Percentiles rank a stretch among this genome's conserved stretches.
Evolutionary conservation across 441 rosid species (phyloP).

Genomic region (Metrosideros polymorpha): DNA sequence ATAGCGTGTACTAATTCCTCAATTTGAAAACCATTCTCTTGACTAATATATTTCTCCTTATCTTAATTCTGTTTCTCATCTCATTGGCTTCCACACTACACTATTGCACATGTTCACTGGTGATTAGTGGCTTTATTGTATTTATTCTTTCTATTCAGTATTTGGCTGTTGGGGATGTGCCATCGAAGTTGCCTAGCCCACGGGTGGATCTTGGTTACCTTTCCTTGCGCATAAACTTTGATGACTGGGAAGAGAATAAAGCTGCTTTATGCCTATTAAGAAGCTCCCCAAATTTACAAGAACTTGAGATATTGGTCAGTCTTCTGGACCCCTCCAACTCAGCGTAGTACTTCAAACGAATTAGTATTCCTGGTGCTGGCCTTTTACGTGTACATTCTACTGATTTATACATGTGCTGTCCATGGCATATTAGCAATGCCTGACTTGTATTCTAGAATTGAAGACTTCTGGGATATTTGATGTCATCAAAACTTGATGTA

Average conservation of each 20-base stretch:
- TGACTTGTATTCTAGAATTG: not conserved
- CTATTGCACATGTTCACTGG: not conserved
- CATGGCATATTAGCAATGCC: not conserved
- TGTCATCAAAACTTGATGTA: conserved; percentile 7
- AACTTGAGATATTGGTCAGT: conserved; percentile 57
- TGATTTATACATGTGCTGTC: not conserved
- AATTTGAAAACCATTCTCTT: not conserved
- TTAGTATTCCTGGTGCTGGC: not conserved
- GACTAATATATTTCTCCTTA: not conserved
- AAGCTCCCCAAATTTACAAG: conserved; percentile 60
- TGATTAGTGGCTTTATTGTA: not conserved
- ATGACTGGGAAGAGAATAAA: conserved; percentile 43
- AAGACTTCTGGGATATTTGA: not conserved
- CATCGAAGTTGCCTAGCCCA: conserved; percentile 38
- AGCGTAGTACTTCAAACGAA: not conserved
- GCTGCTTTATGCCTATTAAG: conserved; percentile 55
- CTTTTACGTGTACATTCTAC: not conserved
- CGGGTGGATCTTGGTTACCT: conserved; percentile 57
- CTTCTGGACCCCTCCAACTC: not conserved
- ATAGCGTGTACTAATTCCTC: not conserved
- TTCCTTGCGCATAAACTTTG: conserved; percentile 55
- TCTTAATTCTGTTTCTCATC: not conserved
- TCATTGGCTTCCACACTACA: not conserved
- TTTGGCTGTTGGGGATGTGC: conserved; percentile 47
- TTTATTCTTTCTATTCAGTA: conserved; percentile 30